phyloP scores from a whole-genome alignment of 192 early-diverging fungal genomes.

The Helicostylum pulchrum region DNA sequence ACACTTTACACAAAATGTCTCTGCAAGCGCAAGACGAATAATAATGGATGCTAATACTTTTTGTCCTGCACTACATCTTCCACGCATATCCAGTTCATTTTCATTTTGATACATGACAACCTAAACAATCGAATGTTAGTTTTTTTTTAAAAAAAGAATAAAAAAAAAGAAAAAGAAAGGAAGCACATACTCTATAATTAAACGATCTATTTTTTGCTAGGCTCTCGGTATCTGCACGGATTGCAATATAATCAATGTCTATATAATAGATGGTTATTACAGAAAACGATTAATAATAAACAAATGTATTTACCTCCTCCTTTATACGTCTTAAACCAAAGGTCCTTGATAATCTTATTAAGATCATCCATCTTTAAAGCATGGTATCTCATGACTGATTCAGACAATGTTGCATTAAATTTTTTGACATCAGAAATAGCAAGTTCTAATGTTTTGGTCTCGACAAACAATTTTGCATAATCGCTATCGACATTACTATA shows the following conservation, averaged over 20 bases:
- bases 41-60: slow-evolving; percentile 96
- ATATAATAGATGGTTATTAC: background rate
- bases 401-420: slow-evolving; percentile 81
- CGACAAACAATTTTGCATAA: slow-evolving; percentile 65
- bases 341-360: slow-evolving; percentile 93
- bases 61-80: slow-evolving; percentile 94
- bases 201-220: slow-evolving; percentile 69
- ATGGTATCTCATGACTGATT: slow-evolving; percentile 88
- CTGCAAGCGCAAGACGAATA: slow-evolving; percentile 92
- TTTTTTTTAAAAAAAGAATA: background rate
- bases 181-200: slow-evolving; percentile 74
- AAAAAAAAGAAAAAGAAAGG: background rate
- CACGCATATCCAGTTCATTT: slow-evolving; percentile 87
- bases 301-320: slow-evolving; percentile 59
- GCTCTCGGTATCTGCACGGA: slow-evolving; percentile 81
- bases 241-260: slow-evolving; percentile 98
- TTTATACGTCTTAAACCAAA: slow-evolving; percentile 96
- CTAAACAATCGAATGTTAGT: slow-evolving; percentile 27
- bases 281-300: background rate
- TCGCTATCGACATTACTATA: slow-evolving; percentile 75
- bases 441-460: slow-evolving; percentile 69
- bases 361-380: slow-evolving; percentile 94
- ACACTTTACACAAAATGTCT: slow-evolving; percentile 89
- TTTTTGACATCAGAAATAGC: slow-evolving; percentile 79
- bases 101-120: slow-evolving; percentile 92